These are phyloP conservation scores for Patellifolia procumbens DNA, from an alignment of 179 eudicot species.

Conservation along the genomic window DNA sequence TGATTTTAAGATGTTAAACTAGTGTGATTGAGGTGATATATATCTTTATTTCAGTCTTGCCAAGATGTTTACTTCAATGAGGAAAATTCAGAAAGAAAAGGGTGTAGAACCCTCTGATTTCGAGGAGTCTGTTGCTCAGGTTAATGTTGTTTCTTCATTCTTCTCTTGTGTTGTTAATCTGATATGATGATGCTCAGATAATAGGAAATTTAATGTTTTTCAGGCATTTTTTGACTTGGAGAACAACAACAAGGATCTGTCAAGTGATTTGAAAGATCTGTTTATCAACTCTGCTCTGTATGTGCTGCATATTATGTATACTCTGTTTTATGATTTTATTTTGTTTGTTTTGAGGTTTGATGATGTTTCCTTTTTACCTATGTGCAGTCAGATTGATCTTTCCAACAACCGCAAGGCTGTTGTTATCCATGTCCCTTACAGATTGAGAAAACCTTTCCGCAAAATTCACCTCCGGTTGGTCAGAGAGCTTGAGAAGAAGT, in stretches of 20 bases:
- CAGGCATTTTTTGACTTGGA: constrained; percentile 52
- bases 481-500: constrained; percentile 59
- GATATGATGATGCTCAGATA: background rate
- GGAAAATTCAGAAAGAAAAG: constrained; percentile 51
- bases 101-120: constrained; percentile 44
- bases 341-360: background rate
- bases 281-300: constrained; percentile 50
- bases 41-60: background rate
- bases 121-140: constrained; percentile 52
- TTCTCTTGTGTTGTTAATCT: background rate
- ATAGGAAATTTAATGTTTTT: background rate
- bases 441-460: constrained; percentile 45
- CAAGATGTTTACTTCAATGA: constrained; percentile 45
- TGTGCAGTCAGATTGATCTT: constrained; percentile 46
- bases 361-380: background rate
- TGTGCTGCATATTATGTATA: constrained; percentile 10
- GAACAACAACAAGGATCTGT: constrained; percentile 40
- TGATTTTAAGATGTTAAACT: too few species aligned
- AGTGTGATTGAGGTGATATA: background rate
- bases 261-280: constrained; percentile 50
- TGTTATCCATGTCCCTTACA: constrained; percentile 50
- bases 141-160: background rate
- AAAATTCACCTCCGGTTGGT: constrained; percentile 45
- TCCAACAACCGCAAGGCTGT: constrained; percentile 52
- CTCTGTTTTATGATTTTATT: background rate